Conservation (phyloP, 2,329 filamentous ascomycete species). For the Monilinia vaccinii-corymbosi region DNA sequence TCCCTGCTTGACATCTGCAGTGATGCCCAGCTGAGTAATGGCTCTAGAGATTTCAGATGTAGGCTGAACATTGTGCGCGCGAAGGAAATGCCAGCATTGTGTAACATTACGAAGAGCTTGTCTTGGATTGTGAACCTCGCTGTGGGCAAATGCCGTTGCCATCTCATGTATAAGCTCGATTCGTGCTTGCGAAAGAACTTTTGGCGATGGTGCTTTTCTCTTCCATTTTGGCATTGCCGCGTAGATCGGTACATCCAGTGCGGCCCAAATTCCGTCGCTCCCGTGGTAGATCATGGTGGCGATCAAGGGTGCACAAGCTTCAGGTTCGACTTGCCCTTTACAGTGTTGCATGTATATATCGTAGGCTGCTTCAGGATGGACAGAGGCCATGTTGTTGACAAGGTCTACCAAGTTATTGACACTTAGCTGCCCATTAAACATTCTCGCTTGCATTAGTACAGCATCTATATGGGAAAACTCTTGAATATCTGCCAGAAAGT, state of each 20-base stretch:
- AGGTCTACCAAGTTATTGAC: neutral
- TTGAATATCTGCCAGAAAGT: neutral
- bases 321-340: slow-evolving; percentile 8
- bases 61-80: slow-evolving; percentile 16
- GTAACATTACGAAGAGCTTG: slow-evolving; percentile 23
- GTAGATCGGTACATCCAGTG: slow-evolving; percentile 16
- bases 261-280: slow-evolving; percentile 16
- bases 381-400: neutral
- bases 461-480: neutral
- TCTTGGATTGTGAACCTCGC: slow-evolving; percentile 9
- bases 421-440: neutral
- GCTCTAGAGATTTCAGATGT: slow-evolving; percentile 18
- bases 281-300: slow-evolving; percentile 17
- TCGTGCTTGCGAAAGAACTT: slow-evolving; percentile 12
- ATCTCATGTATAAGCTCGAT: slow-evolving; percentile 20
- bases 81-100: slow-evolving; percentile 23
- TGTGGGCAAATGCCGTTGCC: slow-evolving; percentile 23
- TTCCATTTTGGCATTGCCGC: neutral
- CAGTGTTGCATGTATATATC: slow-evolving; percentile 6
- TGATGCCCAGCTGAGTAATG: slow-evolving; percentile 19
- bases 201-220: neutral
- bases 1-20: slow-evolving; percentile 15
- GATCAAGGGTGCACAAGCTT: slow-evolving; percentile 15
- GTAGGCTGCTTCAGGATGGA: neutral
- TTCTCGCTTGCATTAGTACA: neutral